Evolutionary conservation across 768 basidiomycete species (phyloP).

Genomic region (Hericium alpestre): DNA sequence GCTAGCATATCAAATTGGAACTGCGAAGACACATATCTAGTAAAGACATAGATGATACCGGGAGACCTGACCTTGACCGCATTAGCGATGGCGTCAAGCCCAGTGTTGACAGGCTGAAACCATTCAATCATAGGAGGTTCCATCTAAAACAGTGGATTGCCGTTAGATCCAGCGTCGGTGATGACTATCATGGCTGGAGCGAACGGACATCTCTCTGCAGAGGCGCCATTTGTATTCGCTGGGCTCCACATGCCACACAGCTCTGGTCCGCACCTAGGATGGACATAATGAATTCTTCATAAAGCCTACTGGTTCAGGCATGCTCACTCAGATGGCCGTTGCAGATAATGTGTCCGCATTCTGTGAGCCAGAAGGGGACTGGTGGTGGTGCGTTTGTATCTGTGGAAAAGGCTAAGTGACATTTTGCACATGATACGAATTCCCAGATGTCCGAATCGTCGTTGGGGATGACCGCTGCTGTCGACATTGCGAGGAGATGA

Average conservation of each 20-base stretch:
- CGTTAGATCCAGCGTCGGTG: not conserved
- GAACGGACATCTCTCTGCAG: conserved; percentile 58
- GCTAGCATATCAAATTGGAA: conserved; percentile 75
- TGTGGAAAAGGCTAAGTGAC: conserved; percentile 54
- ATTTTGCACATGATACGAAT: conserved; percentile 60
- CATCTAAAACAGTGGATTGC: conserved; percentile 37
- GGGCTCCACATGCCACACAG: conserved; percentile 58
- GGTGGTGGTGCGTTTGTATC: conserved; percentile 38
- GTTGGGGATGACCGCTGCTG: conserved; percentile 3
- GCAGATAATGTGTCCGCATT: conserved; percentile 80
- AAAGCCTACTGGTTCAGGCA: not conserved
- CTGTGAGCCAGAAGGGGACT: conserved; percentile 80
- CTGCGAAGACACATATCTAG: conserved; percentile 24
- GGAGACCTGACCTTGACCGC: conserved; percentile 46
- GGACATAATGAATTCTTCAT: not conserved
- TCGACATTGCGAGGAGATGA: conserved; percentile 24
- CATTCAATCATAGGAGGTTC: conserved; percentile 74
- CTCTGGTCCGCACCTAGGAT: conserved; percentile 57
- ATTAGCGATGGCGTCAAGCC: conserved; percentile 54
- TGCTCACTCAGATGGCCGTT: conserved; percentile 72
- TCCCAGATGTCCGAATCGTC: conserved; percentile 64
- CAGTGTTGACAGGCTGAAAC: conserved; percentile 56
- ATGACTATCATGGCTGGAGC: not conserved
- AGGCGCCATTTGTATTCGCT: conserved; percentile 57
- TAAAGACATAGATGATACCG: not conserved